A percentile compares a stretch with the other conserved stretches of the same genome.
phyloP scores from a whole-genome alignment of 805 yeast genomes.

The Isabelozyma rhagii region DNA sequence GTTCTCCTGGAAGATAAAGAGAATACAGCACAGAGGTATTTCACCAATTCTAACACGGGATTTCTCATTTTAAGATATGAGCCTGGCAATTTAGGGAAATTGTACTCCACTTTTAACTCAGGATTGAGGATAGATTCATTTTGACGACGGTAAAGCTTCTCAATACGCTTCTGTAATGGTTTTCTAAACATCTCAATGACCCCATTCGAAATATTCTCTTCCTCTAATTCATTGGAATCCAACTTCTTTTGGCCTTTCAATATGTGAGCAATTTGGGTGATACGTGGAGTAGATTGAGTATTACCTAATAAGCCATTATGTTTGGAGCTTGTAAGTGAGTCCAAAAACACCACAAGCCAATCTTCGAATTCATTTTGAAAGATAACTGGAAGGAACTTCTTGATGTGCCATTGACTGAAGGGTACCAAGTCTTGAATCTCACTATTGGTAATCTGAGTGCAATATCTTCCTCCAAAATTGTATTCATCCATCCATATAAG shows the following conservation, averaged over 20 bases:
- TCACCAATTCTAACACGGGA: conserved; percentile 79
- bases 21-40: conserved; percentile 69
- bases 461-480: conserved; percentile 76
- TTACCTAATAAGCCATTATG: conserved; percentile 35
- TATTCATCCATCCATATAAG: conserved; percentile 92
- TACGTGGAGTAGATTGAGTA: conserved; percentile 52
- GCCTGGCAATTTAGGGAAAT: conserved; percentile 77
- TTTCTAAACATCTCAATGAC: conserved; percentile 56
- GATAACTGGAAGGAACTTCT: conserved; percentile 66
- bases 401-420: conserved; percentile 73
- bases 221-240: conserved; percentile 31
- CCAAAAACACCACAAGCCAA: conserved; percentile 78
- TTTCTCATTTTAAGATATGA: conserved; percentile 55
- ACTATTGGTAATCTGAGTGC: conserved; percentile 42
- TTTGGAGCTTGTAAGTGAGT: conserved; percentile 60
- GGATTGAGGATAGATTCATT: conserved; percentile 69
- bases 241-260: conserved; percentile 41
- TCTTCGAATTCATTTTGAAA: conserved; percentile 82
- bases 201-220: conserved; percentile 32
- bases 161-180: conserved; percentile 64
- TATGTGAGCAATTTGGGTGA: conserved; percentile 63
- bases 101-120: conserved; percentile 59
- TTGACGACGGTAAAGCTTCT: conserved; percentile 64
- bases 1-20: conserved; percentile 60
- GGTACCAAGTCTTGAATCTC: conserved; percentile 47